Percentiles rank a stretch among this genome's conserved stretches.
phyloP scores from a whole-genome alignment of 176 grass and related monocot genomes.

The Puccinellia tenuiflora region DNA sequence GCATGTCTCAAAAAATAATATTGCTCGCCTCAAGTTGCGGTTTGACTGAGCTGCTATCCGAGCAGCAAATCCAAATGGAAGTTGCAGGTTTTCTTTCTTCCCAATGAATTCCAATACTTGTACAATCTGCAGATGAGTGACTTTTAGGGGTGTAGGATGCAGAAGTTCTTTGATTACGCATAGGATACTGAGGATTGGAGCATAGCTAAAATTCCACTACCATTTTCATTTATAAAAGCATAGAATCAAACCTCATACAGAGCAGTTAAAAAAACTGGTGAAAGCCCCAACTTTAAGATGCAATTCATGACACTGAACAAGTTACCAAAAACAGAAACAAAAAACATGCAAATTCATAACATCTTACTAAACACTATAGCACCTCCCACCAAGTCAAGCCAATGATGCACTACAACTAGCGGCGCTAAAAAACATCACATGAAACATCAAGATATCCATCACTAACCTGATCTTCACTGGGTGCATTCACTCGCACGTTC shows the following conservation, averaged over 20 bases:
- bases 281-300: background rate
- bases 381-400: background rate
- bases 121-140: slow-evolving; percentile 51
- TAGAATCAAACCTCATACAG: background rate
- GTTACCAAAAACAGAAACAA: background rate
- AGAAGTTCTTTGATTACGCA: background rate
- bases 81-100: slow-evolving; percentile 87
- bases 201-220: background rate
- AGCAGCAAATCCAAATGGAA: slow-evolving; percentile 76
- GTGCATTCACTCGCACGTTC: slow-evolving; percentile 80
- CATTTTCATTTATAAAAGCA: background rate
- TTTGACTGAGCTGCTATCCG: slow-evolving; percentile 78
- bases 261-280: background rate
- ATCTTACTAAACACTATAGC: background rate
- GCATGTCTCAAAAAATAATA: slow-evolving; percentile 94
- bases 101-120: slow-evolving; percentile 87
- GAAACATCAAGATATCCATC: background rate
- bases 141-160: background rate
- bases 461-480: slow-evolving; percentile 81
- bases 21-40: slow-evolving; percentile 87
- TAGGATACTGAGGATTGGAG: background rate
- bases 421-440: background rate
- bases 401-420: background rate
- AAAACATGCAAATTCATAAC: background rate
- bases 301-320: background rate